phyloP scores from a whole-genome alignment of 495 filamentous ascomycete species.

The Aspergillus baeticus region DNA sequence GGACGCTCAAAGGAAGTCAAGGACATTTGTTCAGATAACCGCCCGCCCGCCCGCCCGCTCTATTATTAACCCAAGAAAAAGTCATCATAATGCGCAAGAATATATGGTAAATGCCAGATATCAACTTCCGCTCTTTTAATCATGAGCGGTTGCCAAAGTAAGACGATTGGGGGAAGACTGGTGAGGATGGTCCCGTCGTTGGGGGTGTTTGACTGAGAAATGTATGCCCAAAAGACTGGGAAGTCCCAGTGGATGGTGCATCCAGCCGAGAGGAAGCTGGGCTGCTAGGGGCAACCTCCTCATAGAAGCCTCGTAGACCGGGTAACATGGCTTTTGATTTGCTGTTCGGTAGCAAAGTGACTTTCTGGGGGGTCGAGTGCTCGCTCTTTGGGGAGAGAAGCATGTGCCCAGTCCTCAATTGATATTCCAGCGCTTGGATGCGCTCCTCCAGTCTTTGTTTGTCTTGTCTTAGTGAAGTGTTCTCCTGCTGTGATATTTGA shows the following conservation, averaged over 20 bases:
- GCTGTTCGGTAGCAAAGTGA: constrained; percentile 32
- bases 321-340: constrained; percentile 38
- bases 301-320: constrained; percentile 41
- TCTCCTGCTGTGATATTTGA: constrained; percentile 37
- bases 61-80: constrained; percentile 17
- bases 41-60: constrained; percentile 13
- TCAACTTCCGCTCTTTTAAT: no score
- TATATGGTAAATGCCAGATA: no score
- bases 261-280: constrained; percentile 31
- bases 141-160: constrained; percentile 31
- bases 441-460: constrained; percentile 38
- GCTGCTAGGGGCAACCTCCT: constrained; percentile 32
- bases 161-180: constrained; percentile 31
- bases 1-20: constrained; percentile 10
- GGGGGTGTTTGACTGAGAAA: constrained; percentile 37
- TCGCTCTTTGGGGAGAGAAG: constrained; percentile 43
- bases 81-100: constrained; percentile 10
- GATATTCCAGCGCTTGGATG: constrained; percentile 40
- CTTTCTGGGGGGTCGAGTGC: constrained; percentile 25
- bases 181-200: constrained; percentile 40
- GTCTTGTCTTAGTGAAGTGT: constrained; percentile 39
- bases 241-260: constrained; percentile 25
- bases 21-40: constrained; percentile 9
- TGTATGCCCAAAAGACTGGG: constrained; percentile 30
- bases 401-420: constrained; percentile 44